Conservation (phyloP, 176 grass and related monocot genomes). For the Typha latifolia region DNA sequence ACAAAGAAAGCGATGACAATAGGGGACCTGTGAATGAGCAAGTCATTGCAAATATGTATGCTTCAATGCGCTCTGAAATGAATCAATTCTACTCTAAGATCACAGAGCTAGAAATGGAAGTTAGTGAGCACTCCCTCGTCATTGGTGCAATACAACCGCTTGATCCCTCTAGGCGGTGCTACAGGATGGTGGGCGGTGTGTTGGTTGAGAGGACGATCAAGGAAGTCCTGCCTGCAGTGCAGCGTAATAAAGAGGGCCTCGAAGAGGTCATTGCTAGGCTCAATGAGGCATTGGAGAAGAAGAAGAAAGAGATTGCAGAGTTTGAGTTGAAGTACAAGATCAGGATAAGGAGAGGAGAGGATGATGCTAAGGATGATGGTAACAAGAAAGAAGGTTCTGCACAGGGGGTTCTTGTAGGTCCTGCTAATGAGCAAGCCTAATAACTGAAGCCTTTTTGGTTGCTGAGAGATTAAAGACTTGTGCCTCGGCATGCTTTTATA, state of each 20-base stretch:
- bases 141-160: constrained; percentile 69
- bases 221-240: constrained; percentile 62
- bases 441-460: too few species aligned
- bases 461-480: too few species aligned
- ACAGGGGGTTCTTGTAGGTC: constrained; percentile 82
- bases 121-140: constrained; percentile 77
- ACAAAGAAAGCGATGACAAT: constrained; percentile 24
- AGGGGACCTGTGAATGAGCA: constrained; percentile 62
- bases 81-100: constrained; percentile 88
- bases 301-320: constrained; percentile 67
- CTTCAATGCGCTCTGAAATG: constrained; percentile 62
- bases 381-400: constrained; percentile 54
- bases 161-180: constrained; percentile 65
- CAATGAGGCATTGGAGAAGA: constrained; percentile 66
- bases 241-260: constrained; percentile 75
- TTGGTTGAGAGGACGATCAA: constrained; percentile 78
- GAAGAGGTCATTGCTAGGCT: constrained; percentile 68
- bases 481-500: too few species aligned
- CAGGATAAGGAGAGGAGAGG: constrained; percentile 54
- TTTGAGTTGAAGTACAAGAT: constrained; percentile 96
- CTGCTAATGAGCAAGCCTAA: constrained; percentile 17
- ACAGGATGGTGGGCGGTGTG: constrained; percentile 77
- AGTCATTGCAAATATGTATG: constrained; percentile 53
- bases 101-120: constrained; percentile 77
- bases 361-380: constrained; percentile 20